These are phyloP conservation scores for Alternaria novae-zelandiae DNA, from an alignment of 2,329 filamentous ascomycete species.

Conservation along the genomic window DNA sequence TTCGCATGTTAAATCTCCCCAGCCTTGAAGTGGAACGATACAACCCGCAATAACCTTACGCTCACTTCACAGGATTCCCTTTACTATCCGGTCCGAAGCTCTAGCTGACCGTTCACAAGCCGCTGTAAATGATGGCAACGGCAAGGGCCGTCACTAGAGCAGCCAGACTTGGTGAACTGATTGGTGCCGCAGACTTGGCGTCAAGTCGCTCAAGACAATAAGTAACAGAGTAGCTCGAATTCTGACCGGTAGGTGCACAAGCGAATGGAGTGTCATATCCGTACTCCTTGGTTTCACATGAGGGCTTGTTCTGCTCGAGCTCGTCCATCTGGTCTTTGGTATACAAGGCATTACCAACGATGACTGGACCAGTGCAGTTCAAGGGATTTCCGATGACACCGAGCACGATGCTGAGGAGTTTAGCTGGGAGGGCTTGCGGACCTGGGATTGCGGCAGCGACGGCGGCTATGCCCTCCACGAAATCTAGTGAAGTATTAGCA, in stretches of 20 bases:
- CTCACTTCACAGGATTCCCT: too few species aligned
- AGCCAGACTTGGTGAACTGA: background rate
- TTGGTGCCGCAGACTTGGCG: background rate
- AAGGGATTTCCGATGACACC: background rate
- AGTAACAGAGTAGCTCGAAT: background rate
- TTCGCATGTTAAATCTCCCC: too few species aligned
- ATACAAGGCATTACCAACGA: background rate
- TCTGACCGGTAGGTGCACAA: background rate
- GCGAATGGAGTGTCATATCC: background rate
- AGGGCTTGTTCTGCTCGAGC: background rate
- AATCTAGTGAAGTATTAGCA: fast-evolving
- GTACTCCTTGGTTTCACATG: background rate
- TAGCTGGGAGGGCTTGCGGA: background rate
- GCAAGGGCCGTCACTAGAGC: background rate
- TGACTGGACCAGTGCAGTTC: background rate
- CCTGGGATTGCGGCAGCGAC: background rate
- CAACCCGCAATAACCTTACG: too few species aligned
- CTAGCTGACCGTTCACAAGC: background rate
- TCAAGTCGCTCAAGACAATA: background rate
- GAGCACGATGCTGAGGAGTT: background rate
- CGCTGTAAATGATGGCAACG: background rate
- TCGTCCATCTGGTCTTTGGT: background rate
- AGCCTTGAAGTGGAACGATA: too few species aligned
- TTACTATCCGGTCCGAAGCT: too few species aligned
- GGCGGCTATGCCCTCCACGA: background rate